Evolutionary conservation across 345 rosid genomes (phyloP).

Genomic region (Lepidium africanum): DNA sequence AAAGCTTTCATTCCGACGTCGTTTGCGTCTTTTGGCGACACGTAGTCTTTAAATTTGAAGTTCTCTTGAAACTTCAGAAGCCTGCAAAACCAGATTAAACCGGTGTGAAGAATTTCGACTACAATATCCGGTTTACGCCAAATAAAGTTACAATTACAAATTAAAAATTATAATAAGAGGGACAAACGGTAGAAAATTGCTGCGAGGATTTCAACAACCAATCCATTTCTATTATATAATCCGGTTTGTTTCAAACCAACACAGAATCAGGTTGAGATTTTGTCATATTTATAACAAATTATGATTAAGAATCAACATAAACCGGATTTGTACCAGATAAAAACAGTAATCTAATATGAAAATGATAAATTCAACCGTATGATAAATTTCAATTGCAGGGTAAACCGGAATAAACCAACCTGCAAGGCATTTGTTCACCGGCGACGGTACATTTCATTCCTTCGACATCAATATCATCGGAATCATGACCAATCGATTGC

Average conservation of each 20-base stretch:
- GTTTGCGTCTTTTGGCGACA: conserved; percentile 26
- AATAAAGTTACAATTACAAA: too few species aligned
- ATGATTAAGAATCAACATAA: not conserved
- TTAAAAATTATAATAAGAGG: too few species aligned
- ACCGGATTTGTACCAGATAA: too few species aligned
- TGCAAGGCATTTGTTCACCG: conserved; percentile 97
- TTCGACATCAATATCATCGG: conserved; percentile 61
- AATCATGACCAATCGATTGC: conserved; percentile 84
- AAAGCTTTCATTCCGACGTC: conserved; percentile 76
- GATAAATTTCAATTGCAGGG: too few species aligned
- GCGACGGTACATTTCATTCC: conserved; percentile 69
- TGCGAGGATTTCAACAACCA: not conserved
- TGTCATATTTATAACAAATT: not conserved
- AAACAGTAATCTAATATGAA: not conserved
- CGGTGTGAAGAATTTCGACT: not conserved
- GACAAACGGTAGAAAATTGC: not conserved
- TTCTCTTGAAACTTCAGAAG: conserved; percentile 74
- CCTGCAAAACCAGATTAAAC: conserved; percentile 32
- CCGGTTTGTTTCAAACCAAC: not conserved
- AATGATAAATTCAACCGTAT: not conserved
- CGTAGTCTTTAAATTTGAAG: conserved; percentile 72
- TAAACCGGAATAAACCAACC: conserved; percentile 32
- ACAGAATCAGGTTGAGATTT: not conserved
- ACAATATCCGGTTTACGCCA: too few species aligned
- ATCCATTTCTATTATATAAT: not conserved